phyloP scores from a whole-genome alignment of 2,329 filamentous ascomycete species.

The Dactylellina leptospora region DNA sequence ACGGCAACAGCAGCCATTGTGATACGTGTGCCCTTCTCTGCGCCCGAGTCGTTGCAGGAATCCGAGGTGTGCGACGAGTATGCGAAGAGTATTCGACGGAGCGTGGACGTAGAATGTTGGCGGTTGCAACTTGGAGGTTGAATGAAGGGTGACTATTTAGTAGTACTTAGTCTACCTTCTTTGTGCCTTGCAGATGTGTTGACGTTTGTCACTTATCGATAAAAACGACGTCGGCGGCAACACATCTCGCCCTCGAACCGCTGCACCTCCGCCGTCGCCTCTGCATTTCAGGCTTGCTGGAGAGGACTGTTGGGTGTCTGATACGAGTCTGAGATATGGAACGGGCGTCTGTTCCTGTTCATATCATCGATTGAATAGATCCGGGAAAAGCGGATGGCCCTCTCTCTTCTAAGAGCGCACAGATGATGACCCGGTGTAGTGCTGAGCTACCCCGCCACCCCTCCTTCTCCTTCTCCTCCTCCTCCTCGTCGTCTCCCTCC shows the following conservation, averaged over 20 bases:
- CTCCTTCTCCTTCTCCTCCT: constrained; percentile 26
- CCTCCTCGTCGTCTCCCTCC: constrained; percentile 17
- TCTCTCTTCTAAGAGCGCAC: neutral
- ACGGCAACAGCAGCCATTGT: constrained; percentile 24
- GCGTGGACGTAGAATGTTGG: neutral
- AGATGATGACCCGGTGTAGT: neutral
- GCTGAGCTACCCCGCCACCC: constrained; percentile 21
- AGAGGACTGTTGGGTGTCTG: too few relatives aligned
- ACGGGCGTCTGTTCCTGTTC: too few relatives aligned
- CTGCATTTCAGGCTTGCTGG: neutral
- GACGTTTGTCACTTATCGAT: too few relatives aligned
- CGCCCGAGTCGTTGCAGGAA: neutral
- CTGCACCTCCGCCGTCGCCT: neutral
- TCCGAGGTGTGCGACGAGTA: neutral
- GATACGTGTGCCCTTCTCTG: neutral
- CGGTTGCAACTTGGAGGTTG: neutral
- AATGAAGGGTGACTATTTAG: neutral
- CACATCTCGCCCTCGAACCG: too few relatives aligned
- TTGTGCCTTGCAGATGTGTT: neutral
- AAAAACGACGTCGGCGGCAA: too few relatives aligned
- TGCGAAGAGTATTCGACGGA: neutral
- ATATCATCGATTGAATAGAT: too few relatives aligned
- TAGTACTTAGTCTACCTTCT: neutral
- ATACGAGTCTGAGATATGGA: too few relatives aligned
- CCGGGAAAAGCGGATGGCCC: too few relatives aligned